phyloP scores from a whole-genome alignment of 768 basidiomycete species.

The Phaffia australis region DNA sequence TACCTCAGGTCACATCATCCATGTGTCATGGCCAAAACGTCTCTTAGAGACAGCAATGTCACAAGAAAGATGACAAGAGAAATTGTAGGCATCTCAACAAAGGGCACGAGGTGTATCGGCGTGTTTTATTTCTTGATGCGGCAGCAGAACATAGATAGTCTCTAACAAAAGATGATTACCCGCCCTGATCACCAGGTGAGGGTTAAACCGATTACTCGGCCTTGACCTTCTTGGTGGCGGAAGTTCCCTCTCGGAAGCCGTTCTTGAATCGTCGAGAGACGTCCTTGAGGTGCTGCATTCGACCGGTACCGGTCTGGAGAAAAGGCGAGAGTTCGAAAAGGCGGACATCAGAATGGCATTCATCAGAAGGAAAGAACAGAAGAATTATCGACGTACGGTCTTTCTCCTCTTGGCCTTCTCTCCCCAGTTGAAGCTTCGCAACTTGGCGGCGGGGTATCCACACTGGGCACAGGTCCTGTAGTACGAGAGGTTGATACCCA shows the following conservation, averaged over 20 bases:
- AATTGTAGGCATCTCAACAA: neutral
- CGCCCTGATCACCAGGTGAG: conserved; percentile 28
- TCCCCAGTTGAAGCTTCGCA: conserved; percentile 96
- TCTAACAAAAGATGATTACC: neutral
- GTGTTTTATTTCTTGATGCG: neutral
- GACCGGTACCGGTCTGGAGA: conserved; percentile 59
- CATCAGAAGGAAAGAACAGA: neutral
- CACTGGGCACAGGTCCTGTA: conserved; percentile 78
- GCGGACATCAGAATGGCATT: neutral
- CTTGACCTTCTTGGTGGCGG: conserved; percentile 73
- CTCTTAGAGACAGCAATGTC: neutral
- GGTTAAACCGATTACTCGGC: conserved; percentile 35
- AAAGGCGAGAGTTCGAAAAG: neutral
- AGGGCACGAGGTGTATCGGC: neutral
- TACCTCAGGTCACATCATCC: no score
- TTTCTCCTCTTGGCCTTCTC: conserved; percentile 99
- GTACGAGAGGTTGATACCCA: neutral
- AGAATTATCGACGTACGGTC: conserved; percentile 48
- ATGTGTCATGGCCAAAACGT: no score
- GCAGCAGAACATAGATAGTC: neutral
- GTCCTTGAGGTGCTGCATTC: conserved; percentile 84
- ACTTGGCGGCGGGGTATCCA: conserved; percentile 89
- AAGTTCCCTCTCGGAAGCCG: conserved; percentile 65
- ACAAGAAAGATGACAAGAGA: neutral
- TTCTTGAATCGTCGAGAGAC: conserved; percentile 94